A percentile compares a stretch with the other conserved stretches of the same genome.
These are phyloP conservation scores for Porogramme epimiltina DNA, from an alignment of 1,284 basidiomycete genomes.

Conservation along the genomic window DNA sequence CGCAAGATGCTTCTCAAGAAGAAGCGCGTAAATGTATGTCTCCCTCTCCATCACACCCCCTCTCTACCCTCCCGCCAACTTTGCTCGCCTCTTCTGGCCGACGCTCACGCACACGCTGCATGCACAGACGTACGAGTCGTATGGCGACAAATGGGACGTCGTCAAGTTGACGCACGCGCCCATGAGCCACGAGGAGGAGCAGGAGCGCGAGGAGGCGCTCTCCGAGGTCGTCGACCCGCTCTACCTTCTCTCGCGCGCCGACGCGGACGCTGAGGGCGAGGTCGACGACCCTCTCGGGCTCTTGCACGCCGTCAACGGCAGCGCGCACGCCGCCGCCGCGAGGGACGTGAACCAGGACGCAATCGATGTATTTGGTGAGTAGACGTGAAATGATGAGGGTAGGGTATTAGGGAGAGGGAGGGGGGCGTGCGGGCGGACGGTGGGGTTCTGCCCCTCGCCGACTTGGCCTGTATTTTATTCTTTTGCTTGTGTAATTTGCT, in stretches of 20 bases:
- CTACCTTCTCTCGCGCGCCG: constrained; percentile 43
- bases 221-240: constrained; percentile 58
- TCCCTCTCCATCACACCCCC: background rate
- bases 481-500: too few species aligned
- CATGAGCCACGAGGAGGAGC: constrained; percentile 54
- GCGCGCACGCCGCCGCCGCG: constrained; percentile 10
- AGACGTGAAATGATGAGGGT: too few species aligned
- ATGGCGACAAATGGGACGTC: constrained; percentile 78
- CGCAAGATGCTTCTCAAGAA: constrained; percentile 87
- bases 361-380: constrained; percentile 29
- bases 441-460: too few species aligned
- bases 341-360: constrained; percentile 5
- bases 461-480: too few species aligned
- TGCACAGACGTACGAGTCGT: constrained; percentile 62
- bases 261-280: constrained; percentile 51
- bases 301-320: constrained; percentile 21
- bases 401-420: too few species aligned
- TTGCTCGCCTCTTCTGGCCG: background rate
- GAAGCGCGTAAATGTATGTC: constrained; percentile 74
- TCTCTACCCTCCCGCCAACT: background rate
- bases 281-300: constrained; percentile 19
- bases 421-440: too few species aligned
- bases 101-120: background rate
- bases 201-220: constrained; percentile 52
- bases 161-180: constrained; percentile 60